Evolutionary conservation across 2,329 filamentous ascomycete species (phyloP).

Genomic region (Cordyceps tenuipes): DNA sequence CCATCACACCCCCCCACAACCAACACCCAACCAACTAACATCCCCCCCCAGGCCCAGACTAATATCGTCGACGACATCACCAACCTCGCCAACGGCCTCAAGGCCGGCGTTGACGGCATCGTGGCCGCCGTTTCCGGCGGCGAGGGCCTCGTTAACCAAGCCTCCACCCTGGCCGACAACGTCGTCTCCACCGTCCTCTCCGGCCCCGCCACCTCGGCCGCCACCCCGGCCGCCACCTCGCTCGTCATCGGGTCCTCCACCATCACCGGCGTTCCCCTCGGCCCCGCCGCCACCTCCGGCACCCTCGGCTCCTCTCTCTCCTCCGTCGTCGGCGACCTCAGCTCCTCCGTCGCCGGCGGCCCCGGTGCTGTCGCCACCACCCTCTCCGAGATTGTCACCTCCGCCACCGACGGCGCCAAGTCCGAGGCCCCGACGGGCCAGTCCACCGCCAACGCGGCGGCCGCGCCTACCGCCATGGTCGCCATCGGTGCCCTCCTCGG

Average conservation of each 20-base stretch:
- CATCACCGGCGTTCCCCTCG: conserved; percentile 10
- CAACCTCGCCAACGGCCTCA: conserved; percentile 13
- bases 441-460: conserved; percentile 17
- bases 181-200: conserved; percentile 20
- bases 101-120: conserved; percentile 11
- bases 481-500: conserved; percentile 39
- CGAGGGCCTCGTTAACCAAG: conserved; percentile 36
- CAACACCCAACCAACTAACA: not conserved
- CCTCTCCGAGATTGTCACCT: conserved; percentile 14
- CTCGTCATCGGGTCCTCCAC: conserved; percentile 11
- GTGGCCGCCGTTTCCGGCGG: conserved; percentile 2
- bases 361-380: conserved; percentile 12
- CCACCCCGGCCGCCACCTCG: conserved; percentile 12
- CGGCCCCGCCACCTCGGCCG: conserved; percentile 11
- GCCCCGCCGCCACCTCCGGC: conserved; percentile 14
- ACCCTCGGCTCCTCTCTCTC: conserved; percentile 14
- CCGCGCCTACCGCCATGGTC: conserved; percentile 33
- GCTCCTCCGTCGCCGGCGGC: conserved; percentile 6
- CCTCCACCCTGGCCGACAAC: conserved; percentile 40
- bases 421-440: conserved; percentile 16
- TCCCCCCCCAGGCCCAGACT: not conserved
- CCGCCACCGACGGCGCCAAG: conserved; percentile 13
- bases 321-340: conserved; percentile 15
- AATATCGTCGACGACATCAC: conserved; percentile 14
- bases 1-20: not conserved